Evolutionary conservation across 2,329 filamentous ascomycete species (phyloP).

Genomic region (Alternaria incomplexa): DNA sequence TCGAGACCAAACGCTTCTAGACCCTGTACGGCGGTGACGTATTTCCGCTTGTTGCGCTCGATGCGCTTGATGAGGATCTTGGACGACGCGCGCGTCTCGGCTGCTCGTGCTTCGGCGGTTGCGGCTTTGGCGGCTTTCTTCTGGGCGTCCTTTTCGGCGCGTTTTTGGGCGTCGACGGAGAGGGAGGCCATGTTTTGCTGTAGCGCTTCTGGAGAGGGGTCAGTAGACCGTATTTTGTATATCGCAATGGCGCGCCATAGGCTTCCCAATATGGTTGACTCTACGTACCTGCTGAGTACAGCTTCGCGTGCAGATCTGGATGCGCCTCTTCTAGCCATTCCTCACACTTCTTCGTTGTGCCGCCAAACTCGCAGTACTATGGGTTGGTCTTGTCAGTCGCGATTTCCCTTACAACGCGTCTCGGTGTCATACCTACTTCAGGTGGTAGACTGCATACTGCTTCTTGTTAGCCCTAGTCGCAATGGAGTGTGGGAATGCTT

Average conservation of each 20-base stretch:
- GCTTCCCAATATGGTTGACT: background rate
- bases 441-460: slow-evolving; percentile 70
- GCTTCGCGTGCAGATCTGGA: slow-evolving; percentile 72
- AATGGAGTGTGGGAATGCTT: slow-evolving; percentile 23
- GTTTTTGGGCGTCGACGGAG: slow-evolving; percentile 89
- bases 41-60: slow-evolving; percentile 97
- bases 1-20: slow-evolving; percentile 91
- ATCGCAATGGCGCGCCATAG: background rate
- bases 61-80: slow-evolving; percentile 94
- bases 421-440: slow-evolving; percentile 63
- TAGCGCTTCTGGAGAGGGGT: slow-evolving; percentile 61
- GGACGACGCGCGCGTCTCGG: slow-evolving; percentile 80
- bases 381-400: slow-evolving; percentile 12
- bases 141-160: slow-evolving; percentile 91
- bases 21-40: slow-evolving; percentile 88
- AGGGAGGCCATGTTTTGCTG: slow-evolving; percentile 84
- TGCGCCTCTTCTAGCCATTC: slow-evolving; percentile 88
- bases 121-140: slow-evolving; percentile 97
- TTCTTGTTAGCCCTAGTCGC: slow-evolving; percentile 24
- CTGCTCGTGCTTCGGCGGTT: slow-evolving; percentile 81
- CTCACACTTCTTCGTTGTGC: slow-evolving; percentile 94
- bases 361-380: slow-evolving; percentile 98
- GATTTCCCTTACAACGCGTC: slow-evolving; percentile 1
- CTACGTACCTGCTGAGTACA: slow-evolving; percentile 82
- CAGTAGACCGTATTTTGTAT: background rate